Evolutionary conservation across 2,329 filamentous ascomycete species (phyloP), one percentile per base, ranked within the genome.

Genomic region (Basipetospora chlamydospora): DNA sequence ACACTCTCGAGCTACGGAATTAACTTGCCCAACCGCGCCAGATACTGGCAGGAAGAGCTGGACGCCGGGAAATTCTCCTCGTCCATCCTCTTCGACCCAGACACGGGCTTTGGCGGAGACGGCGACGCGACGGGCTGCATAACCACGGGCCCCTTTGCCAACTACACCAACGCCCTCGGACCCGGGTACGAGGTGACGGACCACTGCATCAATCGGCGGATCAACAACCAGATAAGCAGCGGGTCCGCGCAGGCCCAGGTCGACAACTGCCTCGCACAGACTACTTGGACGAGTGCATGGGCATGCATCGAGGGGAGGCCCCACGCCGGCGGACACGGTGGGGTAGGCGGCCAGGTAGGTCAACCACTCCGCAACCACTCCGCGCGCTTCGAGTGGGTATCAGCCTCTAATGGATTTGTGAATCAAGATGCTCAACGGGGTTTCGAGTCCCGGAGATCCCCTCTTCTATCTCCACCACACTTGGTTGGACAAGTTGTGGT

Each of bases 391-490:
- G 15, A 10, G 22, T 28, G 7, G 9, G 8, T 18, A 26, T n/a
- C 11, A 17, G 20, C 13, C 22, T 17, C 6, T 9, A 10, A 9
- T 4, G 15, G 22, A 18, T 13, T 13, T 11, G 16, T 28, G 11
- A 16, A 15, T 15, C 10, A 22, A 37, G 35, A 37, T 37, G 35
- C 18, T 26, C 9, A 26, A 37, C 28, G 18, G 26, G 8, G 11
- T 37, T 7, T 39, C 26, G 33, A 40, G 40, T 37, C 42, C 12
- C 20, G 28, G n/a, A 9, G 45, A 47, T 21, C 45, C 45, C 13
- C 38, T 47, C 6, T 47, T 47, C 36, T 47, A 43, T 29, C 38
- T 46, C 4, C 45, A 47, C 11, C 45, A 46, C 33, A 23, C 40
- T 6, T 43, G 46, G 30, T 39, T 47, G 6, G 45, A 47, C 23